Evolutionary conservation across 179 eudicot genomes (phyloP).

Genomic region (Heliamphora pulchella): DNA sequence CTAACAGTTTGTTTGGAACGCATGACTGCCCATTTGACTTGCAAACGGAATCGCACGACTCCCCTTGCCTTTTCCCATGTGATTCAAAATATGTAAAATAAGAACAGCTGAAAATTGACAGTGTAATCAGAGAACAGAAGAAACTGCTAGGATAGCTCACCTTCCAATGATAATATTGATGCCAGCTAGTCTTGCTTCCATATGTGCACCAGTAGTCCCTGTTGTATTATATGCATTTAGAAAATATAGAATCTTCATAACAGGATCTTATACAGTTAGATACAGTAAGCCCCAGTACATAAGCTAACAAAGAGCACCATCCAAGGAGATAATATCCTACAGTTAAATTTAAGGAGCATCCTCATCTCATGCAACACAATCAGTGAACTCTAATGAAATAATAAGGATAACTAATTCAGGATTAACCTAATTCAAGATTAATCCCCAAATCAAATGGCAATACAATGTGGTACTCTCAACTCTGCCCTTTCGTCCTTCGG

Average conservation of each 20-base stretch:
- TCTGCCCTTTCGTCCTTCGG: background rate
- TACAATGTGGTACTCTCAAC: background rate
- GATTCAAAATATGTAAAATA: slow-evolving; percentile 16
- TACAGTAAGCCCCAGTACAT: background rate
- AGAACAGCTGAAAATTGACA: background rate
- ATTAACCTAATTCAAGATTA: background rate
- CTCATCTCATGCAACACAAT: background rate
- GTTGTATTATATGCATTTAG: slow-evolving; percentile 20
- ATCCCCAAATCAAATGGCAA: background rate
- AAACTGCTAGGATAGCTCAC: slow-evolving; percentile 25
- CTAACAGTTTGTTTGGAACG: slow-evolving; percentile 63
- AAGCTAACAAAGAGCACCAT: background rate
- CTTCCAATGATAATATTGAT: slow-evolving; percentile 74
- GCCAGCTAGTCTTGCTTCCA: slow-evolving; percentile 65
- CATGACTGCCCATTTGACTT: slow-evolving; percentile 74
- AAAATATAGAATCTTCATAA: background rate
- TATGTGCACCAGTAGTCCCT: slow-evolving; percentile 46
- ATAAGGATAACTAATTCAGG: background rate
- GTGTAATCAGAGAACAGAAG: slow-evolving; percentile 9
- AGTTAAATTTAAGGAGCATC: background rate
- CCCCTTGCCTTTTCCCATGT: slow-evolving; percentile 65
- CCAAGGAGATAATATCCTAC: background rate
- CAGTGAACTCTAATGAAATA: background rate
- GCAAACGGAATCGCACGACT: slow-evolving; percentile 84
- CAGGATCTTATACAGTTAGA: slow-evolving; percentile 14